Evolutionary conservation across 768 basidiomycete genomes (phyloP), one percentile per base, ranked within the genome.

Genomic region (Leucogyrophana mollusca): DNA sequence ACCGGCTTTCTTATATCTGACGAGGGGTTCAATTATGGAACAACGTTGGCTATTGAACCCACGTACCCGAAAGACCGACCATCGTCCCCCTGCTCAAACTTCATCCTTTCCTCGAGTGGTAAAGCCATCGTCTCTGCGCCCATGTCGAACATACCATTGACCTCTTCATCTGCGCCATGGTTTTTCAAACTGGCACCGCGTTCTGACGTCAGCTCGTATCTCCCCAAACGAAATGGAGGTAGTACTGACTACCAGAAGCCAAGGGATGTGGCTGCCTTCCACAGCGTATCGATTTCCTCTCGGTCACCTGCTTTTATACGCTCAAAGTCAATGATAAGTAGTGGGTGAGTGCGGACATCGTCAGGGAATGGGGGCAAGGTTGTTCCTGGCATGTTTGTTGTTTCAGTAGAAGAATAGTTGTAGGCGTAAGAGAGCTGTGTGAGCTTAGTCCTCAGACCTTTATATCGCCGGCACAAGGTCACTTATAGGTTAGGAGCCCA

Each of bases 1-100:
- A 1, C 85, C 85, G 0, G 71, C 68, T 9, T 78, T 79, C 66
- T 87, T 85, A 59, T 85, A 86, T 16, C 66, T 73, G 52, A 40
- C 37, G 6, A 36, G n/a, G 41, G 16, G n/a, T 5, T 3, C 27
- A 18, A 11, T 11, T 24, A 21, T 10, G 34, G 17, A 18, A 32
- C 11, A 10, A 3, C 24, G 4, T 41, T 27, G 16, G 4, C 3
- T 2, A 33, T 16, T 16, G 47, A 46, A 21, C 24, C n/a, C 16
- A 52, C 50, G 16, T 37, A 59, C 72, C 73, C 73, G 37, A 67
- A 73, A 2, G 73, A 72, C n/a, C 52, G 50, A 0, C 73, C 74
- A 1, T 44, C 50, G 33, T 73, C 69, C 0, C 73, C 76, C 37
- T 73, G 72, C 54, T 75, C 73, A 40, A 57, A 77, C 43, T 60